These are phyloP conservation scores for Malbranchea zuffiana DNA, from an alignment of 2,329 filamentous ascomycete genomes.

Conservation along the genomic window DNA sequence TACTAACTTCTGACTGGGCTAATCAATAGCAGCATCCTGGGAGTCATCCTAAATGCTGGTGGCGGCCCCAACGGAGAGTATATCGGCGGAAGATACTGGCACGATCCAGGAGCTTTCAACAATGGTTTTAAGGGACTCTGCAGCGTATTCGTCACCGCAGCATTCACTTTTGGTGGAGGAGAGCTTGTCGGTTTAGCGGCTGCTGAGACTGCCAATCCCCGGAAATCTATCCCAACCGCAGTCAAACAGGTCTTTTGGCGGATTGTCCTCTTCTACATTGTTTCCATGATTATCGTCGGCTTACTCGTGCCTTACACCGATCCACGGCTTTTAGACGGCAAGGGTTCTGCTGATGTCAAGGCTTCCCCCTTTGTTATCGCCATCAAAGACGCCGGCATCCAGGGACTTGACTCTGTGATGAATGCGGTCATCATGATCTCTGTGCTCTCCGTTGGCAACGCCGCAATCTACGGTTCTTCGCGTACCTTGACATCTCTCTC, in stretches of 20 bases:
- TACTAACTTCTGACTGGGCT: slow-evolving; percentile 9
- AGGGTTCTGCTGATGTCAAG: slow-evolving; percentile 24
- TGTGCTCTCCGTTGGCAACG: slow-evolving; percentile 84
- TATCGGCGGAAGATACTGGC: slow-evolving; percentile 70
- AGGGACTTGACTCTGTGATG: slow-evolving; percentile 74
- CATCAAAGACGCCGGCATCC: slow-evolving; percentile 72
- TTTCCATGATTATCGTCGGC: slow-evolving; percentile 69
- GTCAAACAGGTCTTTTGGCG: slow-evolving; percentile 95
- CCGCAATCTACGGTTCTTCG: slow-evolving; percentile 80
- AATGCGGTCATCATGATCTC: slow-evolving; percentile 90
- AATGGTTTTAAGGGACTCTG: slow-evolving; percentile 57
- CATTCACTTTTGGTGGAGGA: slow-evolving; percentile 52
- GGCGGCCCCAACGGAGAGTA: slow-evolving; percentile 64
- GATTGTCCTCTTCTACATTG: slow-evolving; percentile 80
- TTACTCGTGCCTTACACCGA: slow-evolving; percentile 52
- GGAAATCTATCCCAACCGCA: slow-evolving; percentile 68
- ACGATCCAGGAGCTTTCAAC: slow-evolving; percentile 62
- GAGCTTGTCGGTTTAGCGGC: slow-evolving; percentile 52
- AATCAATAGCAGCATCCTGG: slow-evolving; percentile 52
- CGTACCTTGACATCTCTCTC: slow-evolving; percentile 82
- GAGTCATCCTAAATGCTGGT: slow-evolving; percentile 74
- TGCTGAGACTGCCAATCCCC: slow-evolving; percentile 47
- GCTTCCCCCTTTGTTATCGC: slow-evolving; percentile 86
- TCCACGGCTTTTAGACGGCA: slow-evolving; percentile 24
- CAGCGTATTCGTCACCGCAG: slow-evolving; percentile 52